Conservation (phyloP, 306 rosid genomes). For the Lithocarpus polystachyus region DNA sequence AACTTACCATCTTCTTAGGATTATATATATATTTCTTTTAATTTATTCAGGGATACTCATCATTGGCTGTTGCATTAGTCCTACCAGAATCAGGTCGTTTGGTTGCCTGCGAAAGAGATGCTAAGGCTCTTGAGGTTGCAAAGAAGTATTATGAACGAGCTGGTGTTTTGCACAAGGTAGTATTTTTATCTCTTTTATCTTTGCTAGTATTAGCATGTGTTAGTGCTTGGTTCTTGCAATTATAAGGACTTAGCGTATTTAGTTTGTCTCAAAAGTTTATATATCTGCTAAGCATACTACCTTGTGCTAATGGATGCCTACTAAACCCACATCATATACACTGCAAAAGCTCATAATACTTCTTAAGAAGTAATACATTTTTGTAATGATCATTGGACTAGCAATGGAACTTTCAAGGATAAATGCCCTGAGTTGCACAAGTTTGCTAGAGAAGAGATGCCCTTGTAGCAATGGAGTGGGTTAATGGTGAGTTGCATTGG, state of each 20-base stretch:
- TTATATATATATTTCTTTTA: not conserved
- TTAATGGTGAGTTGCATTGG: no score
- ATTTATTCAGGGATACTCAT: conserved; percentile 82
- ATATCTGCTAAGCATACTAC: not conserved
- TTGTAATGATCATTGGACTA: no score
- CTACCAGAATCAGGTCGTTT: conserved; percentile 86
- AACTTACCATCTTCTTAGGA: not conserved
- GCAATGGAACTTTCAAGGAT: no score
- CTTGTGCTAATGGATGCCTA: not conserved
- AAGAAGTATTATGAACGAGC: conserved; percentile 70
- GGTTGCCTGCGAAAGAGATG: conserved; percentile 90
- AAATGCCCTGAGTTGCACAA: no score
- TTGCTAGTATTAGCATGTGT: not conserved
- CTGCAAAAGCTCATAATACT: not conserved
- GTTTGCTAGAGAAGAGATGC: no score
- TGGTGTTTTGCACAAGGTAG: conserved; percentile 87
- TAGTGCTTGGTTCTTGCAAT: not conserved
- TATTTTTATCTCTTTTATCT: conserved; percentile 3
- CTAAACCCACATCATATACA: not conserved
- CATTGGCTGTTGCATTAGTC: conserved; percentile 80
- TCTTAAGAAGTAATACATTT: no score
- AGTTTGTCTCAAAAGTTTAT: not conserved
- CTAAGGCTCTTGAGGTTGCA: conserved; percentile 75
- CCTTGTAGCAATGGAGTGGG: no score
- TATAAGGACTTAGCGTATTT: not conserved